Percentiles rank a stretch among this genome's conserved stretches.
Evolutionary conservation across 2,329 filamentous ascomycete genomes (phyloP).

Genomic region (Exserohilum rostratum): DNA sequence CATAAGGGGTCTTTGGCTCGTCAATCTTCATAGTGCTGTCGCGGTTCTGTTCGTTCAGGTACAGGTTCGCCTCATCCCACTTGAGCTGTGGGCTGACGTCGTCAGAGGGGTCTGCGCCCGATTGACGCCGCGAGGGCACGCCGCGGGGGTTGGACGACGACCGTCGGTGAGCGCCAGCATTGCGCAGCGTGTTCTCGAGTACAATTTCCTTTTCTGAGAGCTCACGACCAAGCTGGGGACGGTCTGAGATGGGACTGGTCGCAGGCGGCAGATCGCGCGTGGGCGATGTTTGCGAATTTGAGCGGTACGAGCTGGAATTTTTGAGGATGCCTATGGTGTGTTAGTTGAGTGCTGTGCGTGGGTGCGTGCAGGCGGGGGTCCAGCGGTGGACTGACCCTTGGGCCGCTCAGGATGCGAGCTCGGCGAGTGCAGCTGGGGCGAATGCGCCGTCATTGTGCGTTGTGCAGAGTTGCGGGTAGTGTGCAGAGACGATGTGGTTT

Average conservation of each 20-base stretch:
- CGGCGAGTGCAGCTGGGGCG: constrained; percentile 44
- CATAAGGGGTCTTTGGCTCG: constrained; percentile 97
- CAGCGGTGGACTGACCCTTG: constrained; percentile 43
- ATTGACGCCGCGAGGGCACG: constrained; percentile 74
- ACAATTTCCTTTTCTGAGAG: constrained; percentile 84
- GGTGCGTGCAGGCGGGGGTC: constrained; percentile 5
- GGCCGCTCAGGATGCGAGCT: constrained; percentile 51
- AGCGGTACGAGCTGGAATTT: constrained; percentile 73
- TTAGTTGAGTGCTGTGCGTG: no score
- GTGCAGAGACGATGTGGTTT: background rate
- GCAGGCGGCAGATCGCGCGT: constrained; percentile 48
- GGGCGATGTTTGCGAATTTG: constrained; percentile 56
- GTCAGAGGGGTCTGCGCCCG: constrained; percentile 59
- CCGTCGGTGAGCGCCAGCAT: constrained; percentile 85
- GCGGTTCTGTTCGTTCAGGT: constrained; percentile 94
- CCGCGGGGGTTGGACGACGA: constrained; percentile 76
- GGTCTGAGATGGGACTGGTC: constrained; percentile 41
- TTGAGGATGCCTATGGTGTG: constrained; percentile 84
- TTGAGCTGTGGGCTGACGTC: constrained; percentile 78
- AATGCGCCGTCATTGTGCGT: constrained; percentile 43
- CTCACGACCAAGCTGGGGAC: constrained; percentile 56
- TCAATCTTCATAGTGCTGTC: constrained; percentile 98
- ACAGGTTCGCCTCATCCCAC: constrained; percentile 98
- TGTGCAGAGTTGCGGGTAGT: background rate
- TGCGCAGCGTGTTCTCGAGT: constrained; percentile 90